Base-by-base conservation (phyloP, 352 stramenopile species). In the Phytophthora kernoviae region DNA sequence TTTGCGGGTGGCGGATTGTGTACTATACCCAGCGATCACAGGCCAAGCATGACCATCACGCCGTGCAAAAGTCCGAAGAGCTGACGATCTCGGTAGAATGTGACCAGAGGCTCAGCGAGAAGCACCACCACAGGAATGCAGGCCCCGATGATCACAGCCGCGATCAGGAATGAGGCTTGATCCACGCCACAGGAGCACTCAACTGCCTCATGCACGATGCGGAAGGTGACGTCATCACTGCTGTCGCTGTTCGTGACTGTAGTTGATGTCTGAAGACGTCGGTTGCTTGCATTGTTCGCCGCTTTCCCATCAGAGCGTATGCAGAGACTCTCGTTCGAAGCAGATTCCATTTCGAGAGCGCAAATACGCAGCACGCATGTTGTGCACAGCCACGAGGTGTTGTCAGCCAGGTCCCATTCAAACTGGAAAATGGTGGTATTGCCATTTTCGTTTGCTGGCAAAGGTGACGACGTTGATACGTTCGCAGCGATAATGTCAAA, bases 1-100 rank as follows among this genome's bases (percentile, higher is more conserved):
- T 17, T 71, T 73, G 0, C 51, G 65, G 5, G 73, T 85, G 1
- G 78, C 65, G 21, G 68, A 58, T 1, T 58, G 55, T 1, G 46
- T 30, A 11, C 50, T 42, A 44, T 85, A 85, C 11, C 50, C 67
- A 12, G 65, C 71, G 2, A 84, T 39, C 1, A 69, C 32, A 7
- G 73, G 75, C 52, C 53, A 59, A 11, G 61, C 49, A 6, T 70
- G 67, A 0, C 73, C 66, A 17, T 70, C 65, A 0, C 68, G 70
- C 11, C 75, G 73, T 34, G 73, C 58, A 21, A 84, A 43, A 84
- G 54, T 22, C 77, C 70, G 44, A 69, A 70, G 15, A 81, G 21
- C 49, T 89, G 79, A 10, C 63, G 59, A 56, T 87, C 73, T 15
- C 75, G 69, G 53, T 89, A 89, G 60, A 89, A 84, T 17, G 75